These are phyloP conservation scores for Cadophora sp. DNA, from an alignment of 2,329 filamentous ascomycete species.

Conservation along the genomic window DNA sequence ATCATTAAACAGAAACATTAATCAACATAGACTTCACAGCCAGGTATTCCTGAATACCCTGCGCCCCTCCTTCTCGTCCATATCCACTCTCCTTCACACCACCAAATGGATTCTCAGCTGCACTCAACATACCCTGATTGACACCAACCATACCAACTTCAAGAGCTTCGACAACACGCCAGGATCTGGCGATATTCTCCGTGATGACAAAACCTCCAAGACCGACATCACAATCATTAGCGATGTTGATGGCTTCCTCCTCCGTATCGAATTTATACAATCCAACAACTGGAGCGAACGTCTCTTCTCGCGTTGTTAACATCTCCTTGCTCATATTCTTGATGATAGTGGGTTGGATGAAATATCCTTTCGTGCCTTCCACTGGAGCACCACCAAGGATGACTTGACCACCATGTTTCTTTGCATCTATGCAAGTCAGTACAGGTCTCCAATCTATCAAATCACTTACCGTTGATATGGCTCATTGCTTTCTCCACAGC, in stretches of 20 bases:
- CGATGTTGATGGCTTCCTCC: slow-evolving; percentile 58
- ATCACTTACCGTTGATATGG: slow-evolving; percentile 30
- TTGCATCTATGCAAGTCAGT: slow-evolving; percentile 51
- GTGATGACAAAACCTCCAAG: slow-evolving; percentile 61
- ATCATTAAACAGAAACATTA: slow-evolving; percentile 24
- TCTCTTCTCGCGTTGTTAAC: slow-evolving; percentile 34
- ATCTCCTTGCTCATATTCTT: slow-evolving; percentile 33
- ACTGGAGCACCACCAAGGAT: slow-evolving; percentile 45
- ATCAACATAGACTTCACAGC: slow-evolving; percentile 63
- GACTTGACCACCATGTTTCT: slow-evolving; percentile 49
- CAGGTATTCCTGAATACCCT: slow-evolving; percentile 80
- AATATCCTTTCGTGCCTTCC: slow-evolving; percentile 27
- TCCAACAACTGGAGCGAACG: slow-evolving; percentile 66
- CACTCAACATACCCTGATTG: slow-evolving; percentile 33
- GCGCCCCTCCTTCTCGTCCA: slow-evolving; percentile 78
- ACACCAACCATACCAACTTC: slow-evolving; percentile 52
- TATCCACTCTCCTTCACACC: slow-evolving; percentile 86
- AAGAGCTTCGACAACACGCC: slow-evolving; percentile 52
- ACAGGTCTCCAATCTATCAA: not conserved
- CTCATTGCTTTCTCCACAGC: slow-evolving; percentile 33
- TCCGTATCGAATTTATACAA: slow-evolving; percentile 65
- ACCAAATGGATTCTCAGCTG: slow-evolving; percentile 61
- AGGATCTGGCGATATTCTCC: slow-evolving; percentile 50
- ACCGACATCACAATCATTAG: slow-evolving; percentile 65
- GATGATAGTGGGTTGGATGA: slow-evolving; percentile 36